These are phyloP conservation scores for Blastocystis sp. DNA, from an alignment of 352 stramenopile genomes.

Conservation along the genomic window DNA sequence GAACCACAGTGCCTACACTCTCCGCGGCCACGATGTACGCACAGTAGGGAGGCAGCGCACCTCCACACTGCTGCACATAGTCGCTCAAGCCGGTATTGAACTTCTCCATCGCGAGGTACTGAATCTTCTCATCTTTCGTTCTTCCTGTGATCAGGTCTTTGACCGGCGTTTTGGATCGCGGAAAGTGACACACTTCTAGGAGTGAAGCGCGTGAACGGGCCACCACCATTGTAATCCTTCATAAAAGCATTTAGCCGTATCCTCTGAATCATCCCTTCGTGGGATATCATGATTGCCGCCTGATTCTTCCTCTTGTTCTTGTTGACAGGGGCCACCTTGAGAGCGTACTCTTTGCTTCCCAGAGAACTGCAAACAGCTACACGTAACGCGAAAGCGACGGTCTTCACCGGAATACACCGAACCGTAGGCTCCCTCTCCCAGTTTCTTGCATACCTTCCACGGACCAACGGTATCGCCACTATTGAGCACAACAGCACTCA, in stretches of 20 bases:
- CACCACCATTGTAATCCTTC: slow-evolving; percentile 30
- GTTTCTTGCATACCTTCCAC: neutral
- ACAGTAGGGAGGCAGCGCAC: neutral
- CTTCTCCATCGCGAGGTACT: slow-evolving; percentile 55
- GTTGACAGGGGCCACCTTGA: slow-evolving; percentile 22
- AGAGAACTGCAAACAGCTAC: slow-evolving; percentile 3
- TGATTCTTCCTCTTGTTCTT: slow-evolving; percentile 61
- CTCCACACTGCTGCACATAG: slow-evolving; percentile 20
- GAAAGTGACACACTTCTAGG: slow-evolving; percentile 59
- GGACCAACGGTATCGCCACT: slow-evolving; percentile 7
- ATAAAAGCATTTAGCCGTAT: slow-evolving; percentile 14
- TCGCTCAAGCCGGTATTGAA: slow-evolving; percentile 1
- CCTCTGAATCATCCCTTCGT: slow-evolving; percentile 8
- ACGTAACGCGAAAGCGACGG: neutral
- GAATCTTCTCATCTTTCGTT: slow-evolving; percentile 9
- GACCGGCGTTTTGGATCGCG: neutral
- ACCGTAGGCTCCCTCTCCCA: slow-evolving; percentile 53
- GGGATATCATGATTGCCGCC: slow-evolving; percentile 14
- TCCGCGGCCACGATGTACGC: slow-evolving; percentile 6
- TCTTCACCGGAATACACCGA: slow-evolving; percentile 33
- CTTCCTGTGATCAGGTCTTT: slow-evolving; percentile 18
- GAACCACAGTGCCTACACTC: neutral
- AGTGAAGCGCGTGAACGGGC: neutral
- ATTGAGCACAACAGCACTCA: neutral
- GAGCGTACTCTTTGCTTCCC: slow-evolving; percentile 18